Evolutionary conservation across 495 filamentous ascomycete genomes (phyloP).

Genomic region (Lasiosphaeria ovina): DNA sequence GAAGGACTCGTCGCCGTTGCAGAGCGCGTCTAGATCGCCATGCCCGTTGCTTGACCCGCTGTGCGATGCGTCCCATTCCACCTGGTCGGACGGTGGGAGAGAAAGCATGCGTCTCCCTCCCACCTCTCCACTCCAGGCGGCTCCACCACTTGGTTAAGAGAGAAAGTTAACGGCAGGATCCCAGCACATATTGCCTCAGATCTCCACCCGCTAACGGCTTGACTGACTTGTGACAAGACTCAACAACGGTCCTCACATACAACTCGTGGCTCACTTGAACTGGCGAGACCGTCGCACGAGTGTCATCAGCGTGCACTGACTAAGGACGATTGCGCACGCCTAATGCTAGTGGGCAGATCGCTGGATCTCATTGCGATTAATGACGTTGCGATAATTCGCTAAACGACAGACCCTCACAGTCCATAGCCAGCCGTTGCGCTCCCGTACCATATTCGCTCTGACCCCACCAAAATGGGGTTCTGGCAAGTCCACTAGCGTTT

Average conservation of each 20-base stretch:
- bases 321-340: conserved; percentile 22
- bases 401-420: too few species aligned
- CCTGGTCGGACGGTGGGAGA: neutral
- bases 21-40: neutral
- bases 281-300: conserved; percentile 31
- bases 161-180: conserved; percentile 8
- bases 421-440: too few species aligned
- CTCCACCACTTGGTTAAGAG: conserved; percentile 1
- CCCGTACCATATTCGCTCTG: neutral
- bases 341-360: conserved; percentile 22
- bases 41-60: neutral
- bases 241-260: conserved; percentile 20
- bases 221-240: conserved; percentile 29
- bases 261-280: conserved; percentile 16
- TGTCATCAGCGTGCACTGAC: conserved; percentile 30
- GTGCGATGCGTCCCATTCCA: neutral
- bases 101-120: neutral
- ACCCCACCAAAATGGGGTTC: neutral
- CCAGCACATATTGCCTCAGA: conserved; percentile 23
- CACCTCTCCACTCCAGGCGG: neutral
- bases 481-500: neutral
- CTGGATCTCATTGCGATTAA: conserved; percentile 16
- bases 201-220: conserved; percentile 23
- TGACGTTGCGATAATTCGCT: neutral
- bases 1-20: neutral